Base-by-base conservation (phyloP, 2,329 filamentous ascomycete species). In the Fusarium longipes region DNA sequence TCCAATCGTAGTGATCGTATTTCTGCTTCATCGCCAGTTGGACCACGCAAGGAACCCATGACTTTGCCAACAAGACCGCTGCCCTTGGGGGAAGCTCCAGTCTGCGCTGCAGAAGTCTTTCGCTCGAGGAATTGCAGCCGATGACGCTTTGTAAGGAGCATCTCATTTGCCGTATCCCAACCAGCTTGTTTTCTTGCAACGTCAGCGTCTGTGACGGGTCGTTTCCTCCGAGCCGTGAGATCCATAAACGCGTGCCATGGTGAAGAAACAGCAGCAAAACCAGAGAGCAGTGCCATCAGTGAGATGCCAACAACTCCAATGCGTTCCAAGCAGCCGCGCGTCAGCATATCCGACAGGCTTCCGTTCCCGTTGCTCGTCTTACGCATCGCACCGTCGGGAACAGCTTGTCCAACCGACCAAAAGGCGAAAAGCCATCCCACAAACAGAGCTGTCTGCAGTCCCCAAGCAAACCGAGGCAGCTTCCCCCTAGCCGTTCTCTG, bases 221-320 rank as follows among this genome's bases (percentile, higher is more conserved):
- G 83, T 49, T 80, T 81, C 45, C 76, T 77, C 30, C 80, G 77
- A 11, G 79, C 75, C 43, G 87, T 81, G 36, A 85, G 86, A 29
- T 89, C 87, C 24, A 88, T 86, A 78, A 96, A 93, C 1, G 88
- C 92, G 74, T 96, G 91, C 92, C 93, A 97, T 2, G 93, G 88
- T 2, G 91, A 91, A 24, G 91, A 94, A 32, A 96, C 91, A n/a
- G 92, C 92, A 8, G 93, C 93, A 73, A 96, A 97, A 0, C 93
- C 93, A 8, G 93, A 93, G n/a, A 97, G 82, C 15, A 94, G 84
- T 17, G 93, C 93, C 92, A 97, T 96, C 52, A 96, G 80, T 45
- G 91, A 89, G 56, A 96, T 93, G 5, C 93, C 93, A 65, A 96
- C 93, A 38, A 97, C 90, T 14, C 93, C 93, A 25, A 97, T 89